Evolutionary conservation across 352 stramenopile genomes (phyloP).

Genomic region (Discostella stelligera): DNA sequence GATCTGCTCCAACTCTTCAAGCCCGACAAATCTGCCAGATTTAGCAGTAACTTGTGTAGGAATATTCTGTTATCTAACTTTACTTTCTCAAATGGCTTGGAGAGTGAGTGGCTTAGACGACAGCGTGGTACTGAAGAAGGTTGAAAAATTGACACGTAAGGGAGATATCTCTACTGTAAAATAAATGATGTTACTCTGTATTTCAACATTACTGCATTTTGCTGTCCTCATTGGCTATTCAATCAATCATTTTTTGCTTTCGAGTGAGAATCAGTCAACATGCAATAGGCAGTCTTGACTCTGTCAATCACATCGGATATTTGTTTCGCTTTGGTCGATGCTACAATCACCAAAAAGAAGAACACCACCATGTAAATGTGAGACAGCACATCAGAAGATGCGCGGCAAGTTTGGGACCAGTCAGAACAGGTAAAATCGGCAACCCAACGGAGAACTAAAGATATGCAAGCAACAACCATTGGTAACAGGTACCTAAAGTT

Average conservation of each 20-base stretch:
- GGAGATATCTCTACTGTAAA: too few relatives aligned
- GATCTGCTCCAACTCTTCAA: too few relatives aligned
- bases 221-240: background rate
- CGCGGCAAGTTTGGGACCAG: slow-evolving; percentile 69
- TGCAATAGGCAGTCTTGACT: slow-evolving; percentile 53
- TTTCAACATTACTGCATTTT: too few relatives aligned
- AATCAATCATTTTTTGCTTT: slow-evolving; percentile 11
- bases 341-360: slow-evolving; percentile 77
- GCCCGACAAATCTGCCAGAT: too few relatives aligned
- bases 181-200: too few relatives aligned
- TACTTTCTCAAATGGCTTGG: too few relatives aligned
- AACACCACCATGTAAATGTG: slow-evolving; percentile 79
- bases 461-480: slow-evolving; percentile 85
- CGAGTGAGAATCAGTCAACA: slow-evolving; percentile 29
- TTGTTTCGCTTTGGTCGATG: slow-evolving; percentile 69
- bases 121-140: too few relatives aligned
- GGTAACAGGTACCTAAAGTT: slow-evolving; percentile 87
- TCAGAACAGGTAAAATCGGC: slow-evolving; percentile 74
- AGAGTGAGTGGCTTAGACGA: too few relatives aligned
- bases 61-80: too few relatives aligned
- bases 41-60: too few relatives aligned
- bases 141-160: too few relatives aligned
- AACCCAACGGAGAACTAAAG: slow-evolving; percentile 87
- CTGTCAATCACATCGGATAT: slow-evolving; percentile 59
- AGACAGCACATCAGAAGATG: slow-evolving; percentile 65